phyloP scores from a whole-genome alignment of 148 eudicot species.

The Rheum nobile region DNA sequence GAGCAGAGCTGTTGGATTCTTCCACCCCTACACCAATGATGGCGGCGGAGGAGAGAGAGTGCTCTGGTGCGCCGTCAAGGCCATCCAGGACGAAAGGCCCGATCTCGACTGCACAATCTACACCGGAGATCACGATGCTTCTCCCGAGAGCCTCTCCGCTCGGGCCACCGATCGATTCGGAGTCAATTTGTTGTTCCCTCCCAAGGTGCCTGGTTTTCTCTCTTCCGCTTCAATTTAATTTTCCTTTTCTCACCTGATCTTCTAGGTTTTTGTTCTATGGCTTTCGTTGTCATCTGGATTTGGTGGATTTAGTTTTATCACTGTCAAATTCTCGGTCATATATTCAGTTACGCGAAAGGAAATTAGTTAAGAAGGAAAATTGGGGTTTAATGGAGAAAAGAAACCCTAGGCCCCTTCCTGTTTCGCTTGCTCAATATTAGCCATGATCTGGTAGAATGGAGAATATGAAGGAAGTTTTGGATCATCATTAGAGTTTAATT shows the following conservation, averaged over 20 bases:
- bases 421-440: background rate
- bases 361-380: background rate
- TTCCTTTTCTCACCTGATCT: background rate
- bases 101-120: constrained; percentile 51
- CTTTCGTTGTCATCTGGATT: background rate
- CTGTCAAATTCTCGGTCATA: too few relatives aligned
- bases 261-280: background rate
- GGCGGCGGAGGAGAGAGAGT: constrained; percentile 99
- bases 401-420: background rate
- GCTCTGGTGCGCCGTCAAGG: constrained; percentile 93
- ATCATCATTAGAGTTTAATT: background rate
- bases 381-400: background rate
- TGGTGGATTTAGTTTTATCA: background rate
- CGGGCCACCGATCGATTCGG: constrained; percentile 92
- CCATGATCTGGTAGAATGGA: background rate
- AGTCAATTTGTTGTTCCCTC: constrained; percentile 41
- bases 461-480: background rate
- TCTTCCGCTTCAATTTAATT: background rate
- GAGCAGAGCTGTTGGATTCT: constrained; percentile 58
- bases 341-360: background rate
- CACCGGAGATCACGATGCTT: constrained; percentile 89
- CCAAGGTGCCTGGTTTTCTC: constrained; percentile 32
- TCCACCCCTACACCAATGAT: constrained; percentile 92
- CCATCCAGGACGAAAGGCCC: constrained; percentile 58
- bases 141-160: constrained; percentile 38